These are phyloP conservation scores for Elsinoe perseae DNA, from an alignment of 2,329 filamentous ascomycete genomes.

Conservation along the genomic window DNA sequence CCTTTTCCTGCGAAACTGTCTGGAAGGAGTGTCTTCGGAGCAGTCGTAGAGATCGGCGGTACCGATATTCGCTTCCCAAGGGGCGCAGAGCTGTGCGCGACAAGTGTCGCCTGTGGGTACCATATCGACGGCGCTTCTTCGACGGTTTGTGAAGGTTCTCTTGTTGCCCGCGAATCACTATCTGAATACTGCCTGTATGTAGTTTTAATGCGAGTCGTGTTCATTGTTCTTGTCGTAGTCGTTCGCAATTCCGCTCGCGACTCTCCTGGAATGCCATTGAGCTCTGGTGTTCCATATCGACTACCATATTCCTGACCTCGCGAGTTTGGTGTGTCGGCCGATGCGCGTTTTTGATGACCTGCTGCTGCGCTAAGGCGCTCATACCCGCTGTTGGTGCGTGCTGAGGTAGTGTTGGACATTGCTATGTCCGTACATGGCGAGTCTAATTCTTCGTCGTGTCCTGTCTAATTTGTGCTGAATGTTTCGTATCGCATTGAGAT, in stretches of 20 bases:
- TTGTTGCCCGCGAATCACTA: not conserved
- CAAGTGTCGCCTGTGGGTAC: slow-evolving; percentile 70
- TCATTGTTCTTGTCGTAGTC: slow-evolving; percentile 2
- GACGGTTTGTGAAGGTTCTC: not conserved
- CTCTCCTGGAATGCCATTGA: not conserved
- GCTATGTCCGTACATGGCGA: not conserved
- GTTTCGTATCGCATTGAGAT: not conserved
- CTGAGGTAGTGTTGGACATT: slow-evolving; percentile 10
- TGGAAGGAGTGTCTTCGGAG: slow-evolving; percentile 62
- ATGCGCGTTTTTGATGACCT: slow-evolving; percentile 6
- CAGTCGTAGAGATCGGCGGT: slow-evolving; percentile 55
- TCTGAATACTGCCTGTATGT: slow-evolving; percentile 12
- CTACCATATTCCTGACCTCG: slow-evolving; percentile 9
- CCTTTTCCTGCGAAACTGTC: slow-evolving; percentile 61
- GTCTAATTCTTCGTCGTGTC: not conserved
- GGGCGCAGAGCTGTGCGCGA: slow-evolving; percentile 63
- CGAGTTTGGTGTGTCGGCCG: slow-evolving; percentile 5
- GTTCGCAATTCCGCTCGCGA: slow-evolving; percentile 5
- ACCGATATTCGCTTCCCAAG: slow-evolving; percentile 60
- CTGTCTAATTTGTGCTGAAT: not conserved
- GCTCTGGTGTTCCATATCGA: slow-evolving; percentile 12
- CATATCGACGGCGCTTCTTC: slow-evolving; percentile 40
- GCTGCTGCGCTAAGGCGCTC: slow-evolving; percentile 5
- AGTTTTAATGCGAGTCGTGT: slow-evolving; percentile 12
- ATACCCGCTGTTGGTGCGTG: slow-evolving; percentile 5